These are phyloP conservation scores for Stemphylium lycopersici DNA, from an alignment of 2,329 filamentous ascomycete genomes.

Conservation along the genomic window DNA sequence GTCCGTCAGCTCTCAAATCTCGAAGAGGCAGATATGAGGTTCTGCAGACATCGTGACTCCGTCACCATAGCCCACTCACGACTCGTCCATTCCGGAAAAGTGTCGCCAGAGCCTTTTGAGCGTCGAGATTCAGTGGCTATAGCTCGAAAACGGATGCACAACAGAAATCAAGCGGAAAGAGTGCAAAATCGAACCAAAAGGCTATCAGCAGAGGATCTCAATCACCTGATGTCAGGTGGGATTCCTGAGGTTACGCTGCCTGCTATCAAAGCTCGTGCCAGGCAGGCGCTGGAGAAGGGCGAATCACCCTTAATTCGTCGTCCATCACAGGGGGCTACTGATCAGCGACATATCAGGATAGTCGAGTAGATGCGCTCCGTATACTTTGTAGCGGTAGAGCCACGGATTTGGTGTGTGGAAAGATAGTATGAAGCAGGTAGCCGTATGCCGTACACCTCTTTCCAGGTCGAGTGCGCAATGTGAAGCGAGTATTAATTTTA, in stretches of 20 bases:
- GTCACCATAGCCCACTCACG: slow-evolving; percentile 37
- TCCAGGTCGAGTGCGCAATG: no score
- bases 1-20: slow-evolving; percentile 35
- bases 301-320: slow-evolving; percentile 16
- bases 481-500: no score
- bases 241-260: slow-evolving; percentile 1
- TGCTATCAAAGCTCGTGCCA: slow-evolving; percentile 14
- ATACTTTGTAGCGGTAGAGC: background rate
- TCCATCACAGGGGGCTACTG: background rate
- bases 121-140: slow-evolving; percentile 29
- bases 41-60: slow-evolving; percentile 43
- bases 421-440: no score
- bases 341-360: slow-evolving; percentile 25
- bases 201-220: background rate
- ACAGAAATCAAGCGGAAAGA: slow-evolving; percentile 20
- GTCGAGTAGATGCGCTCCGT: slow-evolving; percentile 16
- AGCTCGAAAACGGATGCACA: slow-evolving; percentile 39
- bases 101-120: slow-evolving; percentile 29
- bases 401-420: background rate
- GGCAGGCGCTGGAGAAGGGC: slow-evolving; percentile 15
- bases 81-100: slow-evolving; percentile 22
- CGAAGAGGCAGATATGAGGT: slow-evolving; percentile 35
- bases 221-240: slow-evolving; percentile 1
- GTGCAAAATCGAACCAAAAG: background rate
- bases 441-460: background rate